These are phyloP conservation scores for Zygoascus flipseniorum DNA, from an alignment of 805 yeast species.

Conservation along the genomic window DNA sequence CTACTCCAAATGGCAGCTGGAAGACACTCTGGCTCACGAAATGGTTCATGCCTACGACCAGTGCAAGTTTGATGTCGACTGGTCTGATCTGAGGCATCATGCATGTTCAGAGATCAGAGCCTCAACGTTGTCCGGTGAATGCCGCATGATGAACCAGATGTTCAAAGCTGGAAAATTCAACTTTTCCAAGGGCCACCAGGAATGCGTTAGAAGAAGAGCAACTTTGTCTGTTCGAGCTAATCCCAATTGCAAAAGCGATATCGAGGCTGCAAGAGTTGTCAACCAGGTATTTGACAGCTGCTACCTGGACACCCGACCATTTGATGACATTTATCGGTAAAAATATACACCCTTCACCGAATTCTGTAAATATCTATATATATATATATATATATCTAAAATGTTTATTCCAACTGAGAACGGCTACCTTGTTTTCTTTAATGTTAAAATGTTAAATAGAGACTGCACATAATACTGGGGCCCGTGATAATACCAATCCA, in stretches of 20 bases:
- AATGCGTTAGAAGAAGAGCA: conserved; percentile 85
- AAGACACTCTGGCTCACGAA: conserved; percentile 89
- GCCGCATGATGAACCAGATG: conserved; percentile 82
- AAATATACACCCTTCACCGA: not conserved
- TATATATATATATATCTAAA: not conserved
- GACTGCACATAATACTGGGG: conserved; percentile 78
- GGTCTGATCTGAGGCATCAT: conserved; percentile 79
- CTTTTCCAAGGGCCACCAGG: conserved; percentile 78
- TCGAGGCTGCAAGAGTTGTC: conserved; percentile 71
- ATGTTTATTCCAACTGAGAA: not conserved
- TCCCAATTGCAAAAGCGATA: conserved; percentile 66
- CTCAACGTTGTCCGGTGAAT: conserved; percentile 86
- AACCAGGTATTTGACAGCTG: conserved; percentile 88
- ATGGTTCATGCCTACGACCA: conserved; percentile 90
- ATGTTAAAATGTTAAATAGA: conserved; percentile 63
- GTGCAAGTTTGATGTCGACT: conserved; percentile 77
- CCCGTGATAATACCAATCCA: conserved; percentile 91
- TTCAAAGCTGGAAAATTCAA: conserved; percentile 43
- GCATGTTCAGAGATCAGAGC: conserved; percentile 97
- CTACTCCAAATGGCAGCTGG: conserved; percentile 66
- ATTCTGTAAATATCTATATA: not conserved
- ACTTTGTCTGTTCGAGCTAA: conserved; percentile 74
- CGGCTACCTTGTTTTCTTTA: not conserved
- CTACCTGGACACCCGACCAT: conserved; percentile 91
- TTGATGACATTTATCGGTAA: conserved; percentile 78